Conservation (phyloP, 2,329 filamentous ascomycete species). For the Cordyceps farinosa region DNA sequence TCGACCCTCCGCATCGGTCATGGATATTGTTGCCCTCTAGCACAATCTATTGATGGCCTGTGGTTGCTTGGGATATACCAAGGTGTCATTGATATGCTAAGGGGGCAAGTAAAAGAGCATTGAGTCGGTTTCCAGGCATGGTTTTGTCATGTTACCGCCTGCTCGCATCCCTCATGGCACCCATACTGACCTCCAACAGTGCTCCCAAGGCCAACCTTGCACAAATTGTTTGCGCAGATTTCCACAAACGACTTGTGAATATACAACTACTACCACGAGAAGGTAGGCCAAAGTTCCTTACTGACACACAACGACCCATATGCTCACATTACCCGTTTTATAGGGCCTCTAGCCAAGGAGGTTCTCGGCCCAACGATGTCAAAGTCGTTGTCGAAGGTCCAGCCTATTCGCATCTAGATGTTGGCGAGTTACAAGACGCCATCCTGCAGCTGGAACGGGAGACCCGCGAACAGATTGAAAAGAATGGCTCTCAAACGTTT, state of each 20-base stretch:
- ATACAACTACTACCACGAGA: constrained; percentile 30
- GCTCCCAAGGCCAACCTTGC: constrained; percentile 52
- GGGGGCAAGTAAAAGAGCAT: no score
- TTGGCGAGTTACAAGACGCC: constrained; percentile 33
- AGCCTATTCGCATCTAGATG: constrained; percentile 36
- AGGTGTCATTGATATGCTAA: neutral
- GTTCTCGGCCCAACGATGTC: constrained; percentile 7
- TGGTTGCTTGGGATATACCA: neutral
- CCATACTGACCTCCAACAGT: constrained; percentile 33
- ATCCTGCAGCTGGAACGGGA: constrained; percentile 31
- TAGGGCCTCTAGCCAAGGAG: constrained; percentile 9
- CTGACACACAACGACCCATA: neutral
- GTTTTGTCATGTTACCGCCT: no score
- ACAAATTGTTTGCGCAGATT: constrained; percentile 51
- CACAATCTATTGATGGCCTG: neutral
- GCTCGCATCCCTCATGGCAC: neutral
- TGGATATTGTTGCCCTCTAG: neutral
- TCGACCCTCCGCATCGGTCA: neutral
- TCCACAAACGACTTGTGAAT: constrained; percentile 49
- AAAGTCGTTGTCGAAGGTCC: constrained; percentile 18
- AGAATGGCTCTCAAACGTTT: neutral
- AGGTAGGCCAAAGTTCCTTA: constrained; percentile 20
- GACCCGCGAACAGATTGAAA: constrained; percentile 4
- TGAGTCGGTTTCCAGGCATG: neutral
- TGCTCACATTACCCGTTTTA: neutral